These are phyloP conservation scores for Eucalyptus albens DNA, from an alignment of 345 rosid genomes.

Conservation along the genomic window DNA sequence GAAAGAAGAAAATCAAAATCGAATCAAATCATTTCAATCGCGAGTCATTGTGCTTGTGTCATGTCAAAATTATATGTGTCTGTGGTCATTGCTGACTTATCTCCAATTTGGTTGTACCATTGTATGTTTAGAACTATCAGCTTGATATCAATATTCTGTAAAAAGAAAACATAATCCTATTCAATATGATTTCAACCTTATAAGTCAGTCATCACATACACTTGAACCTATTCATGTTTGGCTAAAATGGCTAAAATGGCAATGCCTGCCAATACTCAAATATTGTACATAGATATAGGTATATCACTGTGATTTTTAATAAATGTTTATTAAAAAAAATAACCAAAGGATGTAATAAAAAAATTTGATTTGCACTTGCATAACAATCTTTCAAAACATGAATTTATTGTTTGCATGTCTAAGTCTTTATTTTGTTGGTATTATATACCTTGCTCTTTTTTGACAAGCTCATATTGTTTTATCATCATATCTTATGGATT, in stretches of 20 bases:
- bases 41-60: not conserved
- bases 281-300: too few relatives aligned
- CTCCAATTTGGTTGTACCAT: too few relatives aligned
- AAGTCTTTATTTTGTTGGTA: not conserved
- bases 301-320: too few relatives aligned
- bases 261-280: too few relatives aligned
- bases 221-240: too few relatives aligned
- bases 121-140: too few relatives aligned
- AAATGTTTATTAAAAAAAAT: too few relatives aligned
- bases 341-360: not conserved
- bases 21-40: not conserved
- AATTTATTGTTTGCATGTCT: not conserved
- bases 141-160: too few relatives aligned
- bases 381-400: not conserved
- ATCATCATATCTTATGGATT: not conserved
- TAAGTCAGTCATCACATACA: too few relatives aligned
- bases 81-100: not conserved
- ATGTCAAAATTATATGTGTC: not conserved
- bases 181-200: too few relatives aligned
- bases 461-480: not conserved
- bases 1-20: not conserved
- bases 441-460: not conserved
- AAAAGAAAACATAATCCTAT: too few relatives aligned
- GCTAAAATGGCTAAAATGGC: too few relatives aligned
- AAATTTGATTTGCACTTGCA: not conserved